phyloP scores from a whole-genome alignment of 306 rosid species.

The barrel medic (Medicago truncatula) region MtrunA17r5.0-ANR NC_053043.1:10773501-10774000 shows the following conservation, averaged over 20 bases:
- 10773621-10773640: not conserved
- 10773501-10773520: slow-evolving; percentile 16
- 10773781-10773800: too few relatives aligned
- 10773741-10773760: too few relatives aligned
- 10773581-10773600: not conserved
- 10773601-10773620: not conserved
- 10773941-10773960: not conserved
- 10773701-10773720: not conserved
- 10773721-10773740: not conserved
- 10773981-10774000: not conserved
- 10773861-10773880: too few relatives aligned
- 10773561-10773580: not conserved
- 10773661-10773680: not conserved
- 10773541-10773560: slow-evolving; percentile 32
- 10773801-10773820: too few relatives aligned
- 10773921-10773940: not conserved
- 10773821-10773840: too few relatives aligned
- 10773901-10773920: not conserved
- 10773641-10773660: not conserved
- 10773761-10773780: too few relatives aligned
- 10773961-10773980: not conserved
- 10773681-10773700: not conserved
- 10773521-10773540: slow-evolving; percentile 39
- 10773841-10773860: too few relatives aligned
- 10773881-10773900: not conserved